Conservation (phyloP, 2,329 filamentous ascomycete genomes). For the Podosphaera fusca region DNA sequence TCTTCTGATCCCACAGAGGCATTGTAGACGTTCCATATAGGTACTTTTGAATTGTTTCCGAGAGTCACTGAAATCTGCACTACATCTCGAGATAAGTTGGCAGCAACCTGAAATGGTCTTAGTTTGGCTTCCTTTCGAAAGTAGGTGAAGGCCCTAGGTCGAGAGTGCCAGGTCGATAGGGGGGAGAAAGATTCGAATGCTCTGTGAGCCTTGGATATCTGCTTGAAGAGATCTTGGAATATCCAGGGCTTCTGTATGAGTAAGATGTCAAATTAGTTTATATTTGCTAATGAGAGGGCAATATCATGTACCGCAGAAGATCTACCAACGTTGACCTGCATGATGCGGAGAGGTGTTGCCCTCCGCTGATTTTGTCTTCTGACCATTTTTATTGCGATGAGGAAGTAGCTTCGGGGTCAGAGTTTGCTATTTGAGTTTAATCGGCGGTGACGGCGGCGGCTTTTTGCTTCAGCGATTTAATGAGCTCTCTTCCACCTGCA, state of each 20-base stretch:
- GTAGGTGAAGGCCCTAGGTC: no score
- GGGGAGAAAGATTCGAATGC: neutral
- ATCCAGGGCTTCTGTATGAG: conserved; percentile 1
- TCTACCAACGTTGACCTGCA: conserved; percentile 1
- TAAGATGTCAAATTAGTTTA: neutral
- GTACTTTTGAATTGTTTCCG: no score
- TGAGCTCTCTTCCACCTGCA: neutral
- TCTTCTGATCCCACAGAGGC: neutral
- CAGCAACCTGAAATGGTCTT: neutral
- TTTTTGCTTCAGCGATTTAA: neutral
- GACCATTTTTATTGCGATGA: neutral
- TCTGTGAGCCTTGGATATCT: neutral
- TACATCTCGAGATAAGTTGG: neutral
- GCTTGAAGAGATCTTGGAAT: neutral
- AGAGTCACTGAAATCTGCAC: neutral
- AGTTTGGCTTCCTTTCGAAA: neutral
- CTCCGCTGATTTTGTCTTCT: neutral
- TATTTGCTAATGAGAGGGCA: neutral
- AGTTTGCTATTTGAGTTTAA: neutral
- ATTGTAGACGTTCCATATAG: no score
- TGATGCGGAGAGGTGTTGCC: neutral
- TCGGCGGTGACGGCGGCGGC: neutral
- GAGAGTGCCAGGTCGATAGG: neutral
- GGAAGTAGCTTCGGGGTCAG: neutral
- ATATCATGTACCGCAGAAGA: neutral